Evolutionary conservation across 1,139 yeast genomes (phyloP).

Genomic region (Debaryomyces sp.): DNA sequence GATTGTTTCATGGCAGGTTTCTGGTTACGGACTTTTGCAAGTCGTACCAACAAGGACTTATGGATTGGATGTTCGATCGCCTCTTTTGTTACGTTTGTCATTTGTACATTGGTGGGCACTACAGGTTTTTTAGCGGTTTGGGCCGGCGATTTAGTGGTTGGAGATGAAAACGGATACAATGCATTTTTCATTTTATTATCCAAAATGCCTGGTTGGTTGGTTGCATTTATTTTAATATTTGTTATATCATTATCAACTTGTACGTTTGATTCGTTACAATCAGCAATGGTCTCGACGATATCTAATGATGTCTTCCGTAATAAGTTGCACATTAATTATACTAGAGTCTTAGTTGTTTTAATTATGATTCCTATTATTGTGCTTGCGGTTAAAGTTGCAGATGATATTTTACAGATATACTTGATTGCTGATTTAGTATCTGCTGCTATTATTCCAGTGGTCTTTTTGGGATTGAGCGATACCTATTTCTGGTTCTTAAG

Average conservation of each 20-base stretch:
- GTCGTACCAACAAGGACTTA: constrained; percentile 74
- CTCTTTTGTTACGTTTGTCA: constrained; percentile 60
- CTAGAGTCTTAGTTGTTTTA: constrained; percentile 70
- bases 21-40: constrained; percentile 94
- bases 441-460: constrained; percentile 82
- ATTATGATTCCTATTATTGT: constrained; percentile 85
- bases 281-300: constrained; percentile 85
- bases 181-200: constrained; percentile 72
- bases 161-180: constrained; percentile 60
- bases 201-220: constrained; percentile 82
- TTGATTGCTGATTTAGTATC: constrained; percentile 90
- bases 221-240: constrained; percentile 81
- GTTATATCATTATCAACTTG: constrained; percentile 77
- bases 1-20: constrained; percentile 90
- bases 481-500: constrained; percentile 63
- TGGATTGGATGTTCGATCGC: constrained; percentile 77
- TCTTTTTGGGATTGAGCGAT: constrained; percentile 76
- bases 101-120: constrained; percentile 74
- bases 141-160: constrained; percentile 70
- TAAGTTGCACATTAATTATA: constrained; percentile 64
- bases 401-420: constrained; percentile 82
- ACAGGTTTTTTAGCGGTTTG: constrained; percentile 91
- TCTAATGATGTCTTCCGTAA: constrained; percentile 90
- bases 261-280: constrained; percentile 85
- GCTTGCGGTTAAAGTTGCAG: constrained; percentile 78